Conservation (phyloP, 2,329 filamentous ascomycete genomes). For the Aureobasidium melanogenum region DNA sequence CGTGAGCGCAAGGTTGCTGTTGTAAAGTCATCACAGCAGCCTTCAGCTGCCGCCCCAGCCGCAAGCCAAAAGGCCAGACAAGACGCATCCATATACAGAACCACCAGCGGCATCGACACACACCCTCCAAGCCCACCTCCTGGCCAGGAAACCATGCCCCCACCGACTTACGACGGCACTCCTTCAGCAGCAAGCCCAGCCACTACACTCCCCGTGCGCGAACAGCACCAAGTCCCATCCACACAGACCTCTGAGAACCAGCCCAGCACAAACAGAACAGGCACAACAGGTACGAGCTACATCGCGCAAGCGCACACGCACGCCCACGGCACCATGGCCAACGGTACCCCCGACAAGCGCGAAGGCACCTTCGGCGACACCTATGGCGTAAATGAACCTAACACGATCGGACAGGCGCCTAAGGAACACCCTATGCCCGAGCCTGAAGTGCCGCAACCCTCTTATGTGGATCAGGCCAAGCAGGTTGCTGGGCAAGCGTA, state of each 20-base stretch:
- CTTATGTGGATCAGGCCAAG: constrained; percentile 37
- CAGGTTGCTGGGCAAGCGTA: constrained; percentile 24
- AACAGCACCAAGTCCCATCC: constrained; percentile 12
- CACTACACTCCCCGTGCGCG: constrained; percentile 17
- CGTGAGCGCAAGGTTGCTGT: constrained; percentile 32
- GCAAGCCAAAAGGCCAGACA: neutral
- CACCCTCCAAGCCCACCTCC: constrained; percentile 18
- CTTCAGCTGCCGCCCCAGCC: neutral
- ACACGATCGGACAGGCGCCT: constrained; percentile 40
- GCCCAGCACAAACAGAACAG: constrained; percentile 19
- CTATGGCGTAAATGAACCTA: constrained; percentile 38
- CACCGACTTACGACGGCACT: constrained; percentile 1
- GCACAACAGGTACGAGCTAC: constrained; percentile 34
- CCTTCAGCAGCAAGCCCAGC: neutral
- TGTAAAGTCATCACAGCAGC: constrained; percentile 18
- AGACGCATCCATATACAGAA: constrained; percentile 9
- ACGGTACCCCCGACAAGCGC: constrained; percentile 35
- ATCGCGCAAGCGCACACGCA: constrained; percentile 36
- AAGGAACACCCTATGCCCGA: constrained; percentile 35
- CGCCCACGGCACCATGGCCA: constrained; percentile 32
- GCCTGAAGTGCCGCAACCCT: constrained; percentile 25
- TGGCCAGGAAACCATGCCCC: neutral
- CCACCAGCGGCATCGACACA: constrained; percentile 17
- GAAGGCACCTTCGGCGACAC: constrained; percentile 37
- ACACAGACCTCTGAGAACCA: neutral